phyloP scores from a whole-genome alignment of 495 filamentous ascomycete species.

The Podospora didyma region DNA sequence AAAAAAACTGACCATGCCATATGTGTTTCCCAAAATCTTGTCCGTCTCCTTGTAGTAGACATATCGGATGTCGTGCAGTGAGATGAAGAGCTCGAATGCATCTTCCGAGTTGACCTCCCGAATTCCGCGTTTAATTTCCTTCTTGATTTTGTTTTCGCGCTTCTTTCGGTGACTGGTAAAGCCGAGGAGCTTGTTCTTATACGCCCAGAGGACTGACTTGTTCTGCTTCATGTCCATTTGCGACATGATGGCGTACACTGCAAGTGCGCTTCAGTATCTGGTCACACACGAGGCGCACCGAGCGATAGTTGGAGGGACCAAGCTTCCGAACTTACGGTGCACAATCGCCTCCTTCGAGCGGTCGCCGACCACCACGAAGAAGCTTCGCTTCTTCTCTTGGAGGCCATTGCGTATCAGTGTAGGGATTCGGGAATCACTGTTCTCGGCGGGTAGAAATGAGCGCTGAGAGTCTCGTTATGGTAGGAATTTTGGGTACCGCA shows the following conservation, averaged over 20 bases:
- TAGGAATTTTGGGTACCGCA: neutral
- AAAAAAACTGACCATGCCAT: constrained; percentile 64
- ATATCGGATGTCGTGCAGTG: constrained; percentile 94
- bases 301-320: too few species aligned
- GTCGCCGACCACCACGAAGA: constrained; percentile 96
- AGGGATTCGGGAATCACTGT: constrained; percentile 88
- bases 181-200: constrained; percentile 93
- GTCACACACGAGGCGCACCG: too few species aligned
- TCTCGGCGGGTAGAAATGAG: neutral
- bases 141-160: constrained; percentile 95
- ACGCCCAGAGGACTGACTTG: constrained; percentile 98
- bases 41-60: constrained; percentile 99
- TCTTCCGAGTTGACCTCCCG: constrained; percentile 94
- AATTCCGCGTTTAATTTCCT: constrained; percentile 93
- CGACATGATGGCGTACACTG: constrained; percentile 86
- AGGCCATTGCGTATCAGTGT: constrained; percentile 94
- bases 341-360: constrained; percentile 96
- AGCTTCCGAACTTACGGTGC: constrained; percentile 39
- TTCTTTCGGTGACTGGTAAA: constrained; percentile 94
- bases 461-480: neutral
- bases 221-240: constrained; percentile 88
- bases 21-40: constrained; percentile 97
- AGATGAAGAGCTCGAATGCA: constrained; percentile 96
- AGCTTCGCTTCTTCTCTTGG: constrained; percentile 94
- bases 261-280: neutral